These are phyloP conservation scores for Schoenoplectus tabernaemontani DNA, from an alignment of 202 grass and related monocot genomes.

Conservation along the genomic window DNA sequence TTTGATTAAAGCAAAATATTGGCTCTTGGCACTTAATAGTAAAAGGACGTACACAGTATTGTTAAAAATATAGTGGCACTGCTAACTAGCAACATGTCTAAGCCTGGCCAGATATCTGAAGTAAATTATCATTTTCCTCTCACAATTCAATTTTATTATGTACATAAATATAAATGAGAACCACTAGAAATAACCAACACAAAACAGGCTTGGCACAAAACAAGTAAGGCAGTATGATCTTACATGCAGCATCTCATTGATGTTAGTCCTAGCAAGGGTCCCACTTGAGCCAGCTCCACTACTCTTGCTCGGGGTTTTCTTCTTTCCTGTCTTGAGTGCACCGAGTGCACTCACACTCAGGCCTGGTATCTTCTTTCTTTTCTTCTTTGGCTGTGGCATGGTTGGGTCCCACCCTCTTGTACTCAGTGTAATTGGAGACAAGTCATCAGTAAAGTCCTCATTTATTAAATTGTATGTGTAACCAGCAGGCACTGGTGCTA, in stretches of 20 bases:
- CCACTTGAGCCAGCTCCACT: slow-evolving; percentile 53
- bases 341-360: slow-evolving; percentile 49
- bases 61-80: neutral
- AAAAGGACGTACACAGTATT: neutral
- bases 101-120: neutral
- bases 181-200: neutral
- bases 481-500: slow-evolving; percentile 42
- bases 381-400: slow-evolving; percentile 58
- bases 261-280: neutral
- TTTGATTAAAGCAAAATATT: neutral
- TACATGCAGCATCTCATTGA: slow-evolving; percentile 20
- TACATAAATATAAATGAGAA: neutral
- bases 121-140: neutral
- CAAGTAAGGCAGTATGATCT: neutral
- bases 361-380: slow-evolving; percentile 63
- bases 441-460: slow-evolving; percentile 78
- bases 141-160: neutral
- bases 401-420: slow-evolving; percentile 68
- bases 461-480: slow-evolving; percentile 84
- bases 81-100: neutral
- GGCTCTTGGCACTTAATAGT: neutral
- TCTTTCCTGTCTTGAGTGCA: slow-evolving; percentile 65
- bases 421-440: slow-evolving; percentile 57
- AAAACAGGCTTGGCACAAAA: neutral
- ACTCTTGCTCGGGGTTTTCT: slow-evolving; percentile 53